Conservation (phyloP, 2,329 filamentous ascomycete genomes). For the Fusarium brachygibbosum region DNA sequence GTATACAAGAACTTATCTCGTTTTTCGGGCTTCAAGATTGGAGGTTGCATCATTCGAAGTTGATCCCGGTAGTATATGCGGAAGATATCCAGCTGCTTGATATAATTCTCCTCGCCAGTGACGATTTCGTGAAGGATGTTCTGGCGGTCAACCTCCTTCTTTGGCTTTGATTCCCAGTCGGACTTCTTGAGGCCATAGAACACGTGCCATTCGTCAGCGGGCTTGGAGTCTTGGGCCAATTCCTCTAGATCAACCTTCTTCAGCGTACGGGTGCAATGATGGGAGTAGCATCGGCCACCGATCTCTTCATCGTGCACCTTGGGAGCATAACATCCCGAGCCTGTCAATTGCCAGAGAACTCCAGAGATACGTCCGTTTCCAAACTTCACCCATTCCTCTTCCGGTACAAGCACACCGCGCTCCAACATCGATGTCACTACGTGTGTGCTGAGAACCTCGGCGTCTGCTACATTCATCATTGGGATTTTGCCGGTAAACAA, state of each 20-base stretch:
- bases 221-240: constrained; percentile 77
- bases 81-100: constrained; percentile 89
- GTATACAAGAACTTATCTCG: constrained; percentile 83
- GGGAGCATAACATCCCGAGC: constrained; percentile 89
- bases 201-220: constrained; percentile 84
- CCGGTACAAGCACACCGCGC: constrained; percentile 81
- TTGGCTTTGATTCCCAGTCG: constrained; percentile 76
- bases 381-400: constrained; percentile 99
- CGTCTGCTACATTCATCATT: constrained; percentile 98
- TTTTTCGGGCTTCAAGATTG: constrained; percentile 83
- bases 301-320: constrained; percentile 80
- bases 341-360: constrained; percentile 93
- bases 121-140: constrained; percentile 97
- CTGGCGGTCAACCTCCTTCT: constrained; percentile 92
- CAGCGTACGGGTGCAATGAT: constrained; percentile 92
- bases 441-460: constrained; percentile 83
- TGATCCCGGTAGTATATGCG: constrained; percentile 87
- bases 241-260: constrained; percentile 93
- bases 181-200: constrained; percentile 89
- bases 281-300: constrained; percentile 87
- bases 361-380: constrained; percentile 84
- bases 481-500: constrained; percentile 96
- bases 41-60: constrained; percentile 77
- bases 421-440: constrained; percentile 86
- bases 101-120: constrained; percentile 90